phyloP scores from a whole-genome alignment of 2,329 filamentous ascomycete genomes.

The Phialophora verrucosa region DNA sequence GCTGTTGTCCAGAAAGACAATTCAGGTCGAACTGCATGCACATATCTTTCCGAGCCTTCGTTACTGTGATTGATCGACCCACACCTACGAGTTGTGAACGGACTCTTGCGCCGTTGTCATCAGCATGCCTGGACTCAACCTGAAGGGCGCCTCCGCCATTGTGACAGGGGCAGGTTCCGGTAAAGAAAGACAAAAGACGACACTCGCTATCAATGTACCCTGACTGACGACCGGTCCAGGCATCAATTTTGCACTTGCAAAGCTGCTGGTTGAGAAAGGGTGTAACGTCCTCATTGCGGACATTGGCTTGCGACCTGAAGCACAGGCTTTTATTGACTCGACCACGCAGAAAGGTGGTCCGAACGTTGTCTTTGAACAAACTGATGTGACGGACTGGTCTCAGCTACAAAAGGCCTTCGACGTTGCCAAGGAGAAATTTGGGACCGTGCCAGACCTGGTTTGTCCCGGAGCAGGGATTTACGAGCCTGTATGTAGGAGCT shows the following conservation, averaged over 20 bases:
- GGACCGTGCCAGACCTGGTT: constrained; percentile 50
- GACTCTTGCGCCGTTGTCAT: too few species aligned
- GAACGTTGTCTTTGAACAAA: constrained; percentile 51
- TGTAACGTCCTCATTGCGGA: constrained; percentile 55
- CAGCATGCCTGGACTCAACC: too few species aligned
- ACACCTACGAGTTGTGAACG: too few species aligned
- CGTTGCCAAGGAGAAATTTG: constrained; percentile 55
- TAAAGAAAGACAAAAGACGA: too few species aligned
- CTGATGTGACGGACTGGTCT: constrained; percentile 56
- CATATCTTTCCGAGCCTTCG: too few species aligned
- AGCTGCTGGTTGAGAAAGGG: constrained; percentile 48
- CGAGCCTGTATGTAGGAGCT: constrained; percentile 40
- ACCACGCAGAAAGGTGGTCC: constrained; percentile 34
- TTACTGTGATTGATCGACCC: too few species aligned
- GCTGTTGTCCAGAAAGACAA: too few species aligned
- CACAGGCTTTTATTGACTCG: constrained; percentile 48
- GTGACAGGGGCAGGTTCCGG: too few species aligned
- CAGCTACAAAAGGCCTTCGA: constrained; percentile 57
- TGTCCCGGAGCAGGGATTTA: constrained; percentile 53
- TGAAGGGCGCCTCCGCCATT: too few species aligned
- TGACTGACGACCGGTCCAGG: constrained; percentile 39
- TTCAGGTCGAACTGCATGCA: too few species aligned
- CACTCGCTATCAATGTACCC: too few species aligned
- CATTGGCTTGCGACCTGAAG: constrained; percentile 51
- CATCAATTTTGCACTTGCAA: constrained; percentile 53